A percentile compares a stretch with the other conserved stretches of the same genome.
These are phyloP conservation scores for Umbelopsis ramanniana DNA, from an alignment of 192 early-diverging fungal genomes.

Conservation along the genomic window DNA sequence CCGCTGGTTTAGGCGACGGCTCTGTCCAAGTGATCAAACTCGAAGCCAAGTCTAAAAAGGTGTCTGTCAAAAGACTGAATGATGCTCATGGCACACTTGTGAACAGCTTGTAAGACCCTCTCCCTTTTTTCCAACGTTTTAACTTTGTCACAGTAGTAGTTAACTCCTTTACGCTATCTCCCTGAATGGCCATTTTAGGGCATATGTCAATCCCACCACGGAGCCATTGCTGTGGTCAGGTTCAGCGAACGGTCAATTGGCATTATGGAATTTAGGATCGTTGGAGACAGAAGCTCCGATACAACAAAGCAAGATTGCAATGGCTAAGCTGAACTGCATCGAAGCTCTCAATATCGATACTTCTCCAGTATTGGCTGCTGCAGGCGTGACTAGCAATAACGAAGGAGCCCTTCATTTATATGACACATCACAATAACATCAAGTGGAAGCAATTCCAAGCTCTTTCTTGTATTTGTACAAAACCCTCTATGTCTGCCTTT, in stretches of 20 bases:
- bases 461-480: neutral
- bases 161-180: neutral
- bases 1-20: slow-evolving; percentile 51
- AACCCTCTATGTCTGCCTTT: neutral
- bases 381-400: slow-evolving; percentile 1
- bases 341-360: neutral
- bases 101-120: slow-evolving; percentile 33
- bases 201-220: slow-evolving; percentile 1
- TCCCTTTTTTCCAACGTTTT: neutral
- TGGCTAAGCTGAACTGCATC: slow-evolving; percentile 26
- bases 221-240: slow-evolving; percentile 28
- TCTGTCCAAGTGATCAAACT: slow-evolving; percentile 44
- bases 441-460: no score
- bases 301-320: neutral
- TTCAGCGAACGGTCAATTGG: slow-evolving; percentile 32
- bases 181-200: neutral
- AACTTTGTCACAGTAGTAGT: neutral
- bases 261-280: slow-evolving; percentile 24
- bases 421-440: neutral
- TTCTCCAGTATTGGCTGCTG: neutral
- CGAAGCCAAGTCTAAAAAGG: slow-evolving; percentile 7
- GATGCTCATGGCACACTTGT: slow-evolving; percentile 35
- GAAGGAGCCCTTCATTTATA: slow-evolving; percentile 18
- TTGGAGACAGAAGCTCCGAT: neutral
- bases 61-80: slow-evolving; percentile 7